Percentiles rank a stretch among this genome's conserved stretches.
Evolutionary conservation across 768 basidiomycete genomes (phyloP).

Genomic region (Lactarius quietus): DNA sequence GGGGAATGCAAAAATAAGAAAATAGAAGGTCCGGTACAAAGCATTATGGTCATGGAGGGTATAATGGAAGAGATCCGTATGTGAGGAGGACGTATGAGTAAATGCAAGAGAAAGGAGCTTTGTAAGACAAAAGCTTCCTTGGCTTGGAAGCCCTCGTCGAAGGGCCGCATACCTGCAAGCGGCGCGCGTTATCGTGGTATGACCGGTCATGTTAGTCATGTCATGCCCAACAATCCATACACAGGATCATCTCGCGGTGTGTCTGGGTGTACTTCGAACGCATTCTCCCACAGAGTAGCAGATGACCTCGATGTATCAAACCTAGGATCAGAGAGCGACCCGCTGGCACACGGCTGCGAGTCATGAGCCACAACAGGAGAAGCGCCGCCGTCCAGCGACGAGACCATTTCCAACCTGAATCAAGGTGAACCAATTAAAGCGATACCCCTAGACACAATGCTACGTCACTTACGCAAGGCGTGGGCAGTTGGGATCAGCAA

Average conservation of each 20-base stretch:
- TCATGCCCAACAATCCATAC: slow-evolving; percentile 27
- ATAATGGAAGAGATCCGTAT: background rate
- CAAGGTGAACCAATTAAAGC: slow-evolving; percentile 33
- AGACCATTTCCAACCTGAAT: slow-evolving; percentile 69
- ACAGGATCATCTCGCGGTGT: slow-evolving; percentile 64
- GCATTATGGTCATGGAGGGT: background rate
- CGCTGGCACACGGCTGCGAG: slow-evolving; percentile 51
- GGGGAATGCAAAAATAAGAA: background rate
- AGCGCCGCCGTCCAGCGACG: slow-evolving; percentile 65
- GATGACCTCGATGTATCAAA: slow-evolving; percentile 79
- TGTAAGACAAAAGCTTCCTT: no score
- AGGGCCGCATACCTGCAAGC: no score
- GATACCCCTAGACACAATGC: slow-evolving; percentile 15
- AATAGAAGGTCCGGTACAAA: background rate
- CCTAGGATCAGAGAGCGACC: slow-evolving; percentile 64
- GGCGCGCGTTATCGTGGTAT: no score
- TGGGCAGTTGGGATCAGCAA: slow-evolving; percentile 45
- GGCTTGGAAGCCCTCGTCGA: no score
- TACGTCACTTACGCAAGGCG: slow-evolving; percentile 44
- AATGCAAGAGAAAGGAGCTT: no score
- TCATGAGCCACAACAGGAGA: slow-evolving; percentile 32
- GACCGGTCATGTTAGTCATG: background rate
- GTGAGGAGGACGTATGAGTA: no score
- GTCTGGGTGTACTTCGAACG: slow-evolving; percentile 83
- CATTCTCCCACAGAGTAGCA: slow-evolving; percentile 80